phyloP scores from a whole-genome alignment of 1,284 basidiomycete species.

The Ustilago shanxiensis region DNA sequence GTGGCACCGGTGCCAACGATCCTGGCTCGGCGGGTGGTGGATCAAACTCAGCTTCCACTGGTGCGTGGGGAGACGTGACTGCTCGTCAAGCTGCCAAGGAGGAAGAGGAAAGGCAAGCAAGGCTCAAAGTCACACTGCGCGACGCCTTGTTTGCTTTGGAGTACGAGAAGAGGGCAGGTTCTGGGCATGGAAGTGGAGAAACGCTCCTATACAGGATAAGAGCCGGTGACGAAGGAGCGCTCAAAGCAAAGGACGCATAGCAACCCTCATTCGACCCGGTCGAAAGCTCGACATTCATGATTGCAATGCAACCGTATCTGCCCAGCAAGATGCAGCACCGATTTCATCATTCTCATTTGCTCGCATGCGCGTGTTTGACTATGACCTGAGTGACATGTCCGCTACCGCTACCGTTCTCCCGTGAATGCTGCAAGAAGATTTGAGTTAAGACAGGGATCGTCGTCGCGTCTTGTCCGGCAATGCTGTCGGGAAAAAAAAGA shows the following conservation, averaged over 20 bases:
- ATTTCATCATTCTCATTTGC: background rate
- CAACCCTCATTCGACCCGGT: background rate
- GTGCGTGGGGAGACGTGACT: constrained; percentile 67
- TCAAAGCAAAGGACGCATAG: constrained; percentile 23
- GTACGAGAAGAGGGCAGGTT: constrained; percentile 42
- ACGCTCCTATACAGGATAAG: constrained; percentile 38
- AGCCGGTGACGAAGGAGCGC: constrained; percentile 24
- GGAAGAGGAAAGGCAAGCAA: constrained; percentile 61
- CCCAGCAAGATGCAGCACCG: background rate
- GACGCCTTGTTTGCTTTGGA: constrained; percentile 67
- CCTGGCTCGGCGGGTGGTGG: constrained; percentile 2
- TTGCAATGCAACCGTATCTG: background rate
- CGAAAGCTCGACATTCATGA: background rate
- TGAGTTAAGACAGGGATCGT: background rate
- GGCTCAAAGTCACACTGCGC: constrained; percentile 60
- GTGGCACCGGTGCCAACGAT: constrained; percentile 21
- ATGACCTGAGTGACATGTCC: too few species aligned
- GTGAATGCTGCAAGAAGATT: too few species aligned
- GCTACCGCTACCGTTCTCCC: too few species aligned
- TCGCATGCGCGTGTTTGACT: background rate
- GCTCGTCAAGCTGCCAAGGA: constrained; percentile 62
- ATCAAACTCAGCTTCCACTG: constrained; percentile 20
- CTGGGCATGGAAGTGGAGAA: constrained; percentile 48
- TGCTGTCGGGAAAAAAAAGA: background rate
- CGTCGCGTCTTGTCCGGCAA: background rate